These are phyloP conservation scores for Russula sp. DNA, from an alignment of 768 basidiomycete species.

Conservation along the genomic window DNA sequence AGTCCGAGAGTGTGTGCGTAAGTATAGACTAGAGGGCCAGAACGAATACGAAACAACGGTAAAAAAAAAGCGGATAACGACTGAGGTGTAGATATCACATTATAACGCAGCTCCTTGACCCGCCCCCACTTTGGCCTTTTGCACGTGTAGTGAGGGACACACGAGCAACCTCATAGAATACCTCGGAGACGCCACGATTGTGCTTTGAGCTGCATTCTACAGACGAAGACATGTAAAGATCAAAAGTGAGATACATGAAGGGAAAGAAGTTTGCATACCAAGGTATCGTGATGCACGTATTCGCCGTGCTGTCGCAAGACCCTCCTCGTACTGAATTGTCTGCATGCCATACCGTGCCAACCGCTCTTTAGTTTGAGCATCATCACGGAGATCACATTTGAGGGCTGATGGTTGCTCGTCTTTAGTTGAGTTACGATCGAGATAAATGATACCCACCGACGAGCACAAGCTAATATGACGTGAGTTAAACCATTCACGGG, in stretches of 20 bases:
- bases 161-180: conserved; percentile 86
- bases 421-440: conserved; percentile 8
- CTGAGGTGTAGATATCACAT: conserved; percentile 39
- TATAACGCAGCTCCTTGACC: conserved; percentile 44
- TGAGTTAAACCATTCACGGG: background rate
- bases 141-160: conserved; percentile 72
- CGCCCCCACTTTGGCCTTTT: conserved; percentile 45
- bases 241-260: background rate
- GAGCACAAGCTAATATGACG: conserved; percentile 59
- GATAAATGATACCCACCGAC: conserved; percentile 57
- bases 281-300: conserved; percentile 92
- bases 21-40: conserved; percentile 9
- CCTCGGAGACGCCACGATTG: conserved; percentile 89
- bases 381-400: conserved; percentile 94
- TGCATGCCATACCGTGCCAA: conserved; percentile 63
- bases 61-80: background rate
- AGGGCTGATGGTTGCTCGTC: conserved; percentile 51
- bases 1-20: conserved; percentile 15
- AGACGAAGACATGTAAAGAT: background rate
- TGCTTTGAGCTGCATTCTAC: conserved; percentile 97
- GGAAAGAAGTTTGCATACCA: conserved; percentile 44
- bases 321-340: conserved; percentile 89
- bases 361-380: conserved; percentile 62
- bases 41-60: background rate
- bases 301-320: conserved; percentile 78